Percentiles rank a stretch among this genome's conserved stretches.
Evolutionary conservation across 257 asterid species (phyloP).

Genomic region (Solanum piurae): DNA sequence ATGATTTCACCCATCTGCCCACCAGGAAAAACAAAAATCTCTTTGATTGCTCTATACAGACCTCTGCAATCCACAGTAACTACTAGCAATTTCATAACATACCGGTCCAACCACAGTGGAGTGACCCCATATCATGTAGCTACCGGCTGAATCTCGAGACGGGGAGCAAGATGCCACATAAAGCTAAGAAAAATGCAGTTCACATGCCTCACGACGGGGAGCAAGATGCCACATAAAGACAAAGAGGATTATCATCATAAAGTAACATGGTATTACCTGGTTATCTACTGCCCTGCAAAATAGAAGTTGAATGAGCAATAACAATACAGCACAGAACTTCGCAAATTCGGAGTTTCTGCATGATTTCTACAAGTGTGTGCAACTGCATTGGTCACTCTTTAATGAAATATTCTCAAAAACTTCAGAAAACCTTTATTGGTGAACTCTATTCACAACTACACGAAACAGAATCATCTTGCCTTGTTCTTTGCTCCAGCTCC

Average conservation of each 20-base stretch:
- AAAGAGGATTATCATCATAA: background rate
- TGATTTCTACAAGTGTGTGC: background rate
- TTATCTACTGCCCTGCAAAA: conserved; percentile 35
- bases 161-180: conserved; percentile 43
- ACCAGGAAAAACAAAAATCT: background rate
- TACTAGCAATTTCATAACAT: background rate
- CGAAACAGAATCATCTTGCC: conserved; percentile 10
- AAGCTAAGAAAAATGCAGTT: conserved; percentile 2
- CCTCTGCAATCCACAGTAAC: background rate
- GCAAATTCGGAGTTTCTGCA: background rate
- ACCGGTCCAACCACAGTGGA: conserved; percentile 36
- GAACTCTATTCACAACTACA: background rate
- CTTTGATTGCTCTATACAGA: background rate
- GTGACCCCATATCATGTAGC: conserved; percentile 34
- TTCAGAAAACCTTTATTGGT: background rate
- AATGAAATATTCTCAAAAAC: background rate
- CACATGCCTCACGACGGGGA: conserved; percentile 20
- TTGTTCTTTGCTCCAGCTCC: conserved; percentile 38
- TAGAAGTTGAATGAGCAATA: background rate
- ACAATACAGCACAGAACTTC: background rate
- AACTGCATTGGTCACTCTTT: background rate
- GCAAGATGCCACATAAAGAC: conserved; percentile 28
- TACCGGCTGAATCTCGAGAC: conserved; percentile 28
- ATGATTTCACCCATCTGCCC: conserved; percentile 28
- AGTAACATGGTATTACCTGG: conserved; percentile 12